These are phyloP conservation scores for Pseudozyma pruni DNA, from an alignment of 1,284 basidiomycete genomes.

Conservation along the genomic window DNA sequence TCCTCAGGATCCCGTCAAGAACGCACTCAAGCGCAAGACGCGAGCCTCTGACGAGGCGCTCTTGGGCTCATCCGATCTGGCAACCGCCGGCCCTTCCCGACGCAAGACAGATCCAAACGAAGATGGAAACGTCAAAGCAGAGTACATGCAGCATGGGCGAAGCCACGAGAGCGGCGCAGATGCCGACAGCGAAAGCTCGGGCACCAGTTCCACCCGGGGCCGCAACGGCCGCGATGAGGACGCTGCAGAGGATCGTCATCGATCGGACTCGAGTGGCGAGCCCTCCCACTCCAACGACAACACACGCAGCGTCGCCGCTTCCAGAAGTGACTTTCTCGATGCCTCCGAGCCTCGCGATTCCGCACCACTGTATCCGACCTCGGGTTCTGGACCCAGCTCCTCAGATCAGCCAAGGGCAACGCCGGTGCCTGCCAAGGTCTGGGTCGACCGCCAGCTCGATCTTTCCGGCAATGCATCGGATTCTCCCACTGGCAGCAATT, in stretches of 20 bases:
- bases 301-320: slow-evolving; percentile 24
- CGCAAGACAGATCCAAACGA: slow-evolving; percentile 16
- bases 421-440: slow-evolving; percentile 20
- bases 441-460: slow-evolving; percentile 46
- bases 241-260: background rate
- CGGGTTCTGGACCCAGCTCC: slow-evolving; percentile 4
- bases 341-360: slow-evolving; percentile 37
- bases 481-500: slow-evolving; percentile 41
- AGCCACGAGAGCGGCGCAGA: slow-evolving; percentile 47
- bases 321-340: slow-evolving; percentile 35
- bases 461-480: slow-evolving; percentile 31
- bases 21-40: slow-evolving; percentile 28
- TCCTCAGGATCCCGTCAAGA: slow-evolving; percentile 28
- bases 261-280: background rate
- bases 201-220: slow-evolving; percentile 14
- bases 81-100: background rate
- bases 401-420: slow-evolving; percentile 2
- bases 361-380: slow-evolving; percentile 20
- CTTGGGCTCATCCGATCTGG: background rate
- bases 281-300: background rate
- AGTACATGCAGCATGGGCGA: slow-evolving; percentile 22
- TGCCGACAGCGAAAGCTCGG: slow-evolving; percentile 47
- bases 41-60: slow-evolving; percentile 26
- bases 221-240: background rate
- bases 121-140: slow-evolving; percentile 8